phyloP scores from a whole-genome alignment of 345 rosid genomes.

The Mercurialis annua region DNA sequence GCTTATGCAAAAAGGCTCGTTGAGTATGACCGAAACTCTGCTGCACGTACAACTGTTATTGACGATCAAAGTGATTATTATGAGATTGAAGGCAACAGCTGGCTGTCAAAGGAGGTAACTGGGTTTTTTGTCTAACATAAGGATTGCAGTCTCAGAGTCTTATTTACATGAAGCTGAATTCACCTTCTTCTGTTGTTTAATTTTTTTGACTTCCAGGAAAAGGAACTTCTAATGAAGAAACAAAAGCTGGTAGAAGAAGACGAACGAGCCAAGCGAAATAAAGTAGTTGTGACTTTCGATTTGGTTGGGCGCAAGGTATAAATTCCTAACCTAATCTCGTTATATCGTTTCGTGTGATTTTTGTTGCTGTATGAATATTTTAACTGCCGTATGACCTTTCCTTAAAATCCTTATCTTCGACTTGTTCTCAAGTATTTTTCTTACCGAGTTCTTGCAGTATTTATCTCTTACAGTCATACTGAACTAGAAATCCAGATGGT shows the following conservation, averaged over 20 bases:
- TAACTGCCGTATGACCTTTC: background rate
- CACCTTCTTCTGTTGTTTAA: background rate
- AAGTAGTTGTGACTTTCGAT: constrained; percentile 86
- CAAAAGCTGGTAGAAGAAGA: constrained; percentile 76
- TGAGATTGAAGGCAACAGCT: constrained; percentile 83
- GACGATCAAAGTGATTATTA: constrained; percentile 98
- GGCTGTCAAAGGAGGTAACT: constrained; percentile 86
- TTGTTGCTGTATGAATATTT: background rate
- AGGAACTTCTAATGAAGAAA: constrained; percentile 78
- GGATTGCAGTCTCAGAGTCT: background rate
- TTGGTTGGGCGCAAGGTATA: constrained; percentile 91
- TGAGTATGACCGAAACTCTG: constrained; percentile 84
- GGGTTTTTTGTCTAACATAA: constrained; percentile 11
- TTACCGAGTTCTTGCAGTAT: background rate
- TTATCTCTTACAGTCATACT: background rate
- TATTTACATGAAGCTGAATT: constrained; percentile 3
- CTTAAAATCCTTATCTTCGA: background rate
- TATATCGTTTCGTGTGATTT: constrained; percentile 2
- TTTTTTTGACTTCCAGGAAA: constrained; percentile 47
- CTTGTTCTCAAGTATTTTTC: background rate
- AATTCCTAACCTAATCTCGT: constrained; percentile 1
- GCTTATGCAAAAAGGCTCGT: constrained; percentile 90
- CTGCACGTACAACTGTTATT: constrained; percentile 88
- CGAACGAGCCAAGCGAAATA: constrained; percentile 61
- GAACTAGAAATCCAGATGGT: background rate